Percentiles rank a stretch among this genome's conserved stretches.
phyloP scores from a whole-genome alignment of 106 monocot genomes.

The Chionographis japonica region DNA sequence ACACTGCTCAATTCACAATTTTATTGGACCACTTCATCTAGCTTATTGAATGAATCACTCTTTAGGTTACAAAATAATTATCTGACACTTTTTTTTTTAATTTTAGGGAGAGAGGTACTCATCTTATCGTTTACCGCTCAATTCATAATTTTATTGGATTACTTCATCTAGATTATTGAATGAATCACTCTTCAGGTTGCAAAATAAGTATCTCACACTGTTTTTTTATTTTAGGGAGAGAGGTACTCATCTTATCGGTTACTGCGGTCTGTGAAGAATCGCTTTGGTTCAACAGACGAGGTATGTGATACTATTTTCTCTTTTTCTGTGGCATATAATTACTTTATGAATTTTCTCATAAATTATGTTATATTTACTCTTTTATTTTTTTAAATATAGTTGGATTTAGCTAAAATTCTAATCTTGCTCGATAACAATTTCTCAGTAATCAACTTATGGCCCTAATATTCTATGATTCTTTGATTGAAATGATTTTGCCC shows the following conservation, averaged over 20 bases:
- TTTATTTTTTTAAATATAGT: no score
- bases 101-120: constrained; percentile 82
- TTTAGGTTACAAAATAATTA: not conserved
- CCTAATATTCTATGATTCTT: no score
- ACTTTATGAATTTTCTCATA: no score
- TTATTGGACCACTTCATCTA: not conserved
- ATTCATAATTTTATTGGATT: not conserved
- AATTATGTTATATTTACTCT: no score
- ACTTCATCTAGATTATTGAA: not conserved
- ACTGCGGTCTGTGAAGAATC: constrained; percentile 87
- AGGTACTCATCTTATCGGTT: constrained; percentile 75
- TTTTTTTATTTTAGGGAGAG: constrained; percentile 62
- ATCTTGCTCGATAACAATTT: no score
- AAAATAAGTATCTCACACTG: not conserved
- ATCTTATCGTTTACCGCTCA: constrained; percentile 59
- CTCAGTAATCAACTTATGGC: no score
- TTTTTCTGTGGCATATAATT: no score
- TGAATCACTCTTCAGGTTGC: not conserved
- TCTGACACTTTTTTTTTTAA: not conserved
- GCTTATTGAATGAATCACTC: not conserved
- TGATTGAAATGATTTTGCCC: no score
- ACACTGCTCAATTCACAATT: constrained; percentile 5
- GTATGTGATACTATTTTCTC: constrained; percentile 16
- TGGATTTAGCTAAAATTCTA: no score
- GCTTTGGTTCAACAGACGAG: constrained; percentile 98